A percentile compares a stretch with the other conserved stretches of the same genome.
These are phyloP conservation scores for Leptographium procerum DNA, from an alignment of 2,329 filamentous ascomycete genomes.

Conservation along the genomic window DNA sequence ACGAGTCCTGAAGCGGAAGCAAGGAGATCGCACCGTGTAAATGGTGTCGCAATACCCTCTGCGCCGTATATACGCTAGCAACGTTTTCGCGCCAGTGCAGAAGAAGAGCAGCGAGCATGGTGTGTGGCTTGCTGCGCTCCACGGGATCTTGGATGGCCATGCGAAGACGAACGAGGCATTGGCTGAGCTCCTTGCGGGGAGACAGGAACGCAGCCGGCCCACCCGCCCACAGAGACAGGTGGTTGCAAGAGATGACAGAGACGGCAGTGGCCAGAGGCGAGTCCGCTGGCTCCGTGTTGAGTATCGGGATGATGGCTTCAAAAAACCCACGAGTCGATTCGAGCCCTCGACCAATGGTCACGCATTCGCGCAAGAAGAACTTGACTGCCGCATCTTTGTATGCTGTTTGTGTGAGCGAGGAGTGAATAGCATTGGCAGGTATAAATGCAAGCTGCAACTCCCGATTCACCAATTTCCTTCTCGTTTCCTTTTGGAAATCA, in stretches of 20 bases:
- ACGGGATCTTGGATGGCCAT: background rate
- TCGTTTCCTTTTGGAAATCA: background rate
- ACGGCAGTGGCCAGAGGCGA: background rate
- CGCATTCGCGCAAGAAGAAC: constrained; percentile 1
- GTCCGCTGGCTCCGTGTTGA: background rate
- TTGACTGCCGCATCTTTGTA: background rate
- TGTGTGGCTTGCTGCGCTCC: background rate
- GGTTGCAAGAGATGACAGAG: background rate
- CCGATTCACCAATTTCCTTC: background rate
- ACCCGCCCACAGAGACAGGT: background rate
- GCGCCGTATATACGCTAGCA: background rate
- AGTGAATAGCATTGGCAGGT: background rate
- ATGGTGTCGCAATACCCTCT: background rate
- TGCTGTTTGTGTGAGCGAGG: background rate
- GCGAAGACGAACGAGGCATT: background rate
- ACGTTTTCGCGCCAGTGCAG: constrained; percentile 3
- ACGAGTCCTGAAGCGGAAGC: background rate
- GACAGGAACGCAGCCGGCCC: background rate
- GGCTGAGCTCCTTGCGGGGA: background rate
- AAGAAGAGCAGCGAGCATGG: background rate
- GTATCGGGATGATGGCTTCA: background rate
- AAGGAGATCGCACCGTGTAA: background rate
- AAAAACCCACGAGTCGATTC: constrained; percentile 1
- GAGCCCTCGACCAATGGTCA: constrained; percentile 1
- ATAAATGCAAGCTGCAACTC: background rate